Conservation (phyloP, 23 red algal species). For the Gracilariopsis chorda region DNA sequence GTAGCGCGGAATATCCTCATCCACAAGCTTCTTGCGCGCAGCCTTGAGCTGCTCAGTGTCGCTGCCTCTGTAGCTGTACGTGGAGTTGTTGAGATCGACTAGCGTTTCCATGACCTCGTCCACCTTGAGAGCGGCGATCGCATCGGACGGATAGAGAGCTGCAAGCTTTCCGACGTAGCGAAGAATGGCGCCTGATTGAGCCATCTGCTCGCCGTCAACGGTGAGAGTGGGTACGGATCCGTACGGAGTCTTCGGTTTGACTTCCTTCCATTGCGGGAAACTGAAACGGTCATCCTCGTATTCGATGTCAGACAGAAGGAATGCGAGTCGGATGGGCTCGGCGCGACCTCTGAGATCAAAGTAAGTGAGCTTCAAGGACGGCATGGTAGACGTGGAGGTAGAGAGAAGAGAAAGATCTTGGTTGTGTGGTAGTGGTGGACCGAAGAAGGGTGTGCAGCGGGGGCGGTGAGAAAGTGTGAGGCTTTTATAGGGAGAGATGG, state of each 20-base stretch:
- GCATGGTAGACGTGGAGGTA: too few species aligned
- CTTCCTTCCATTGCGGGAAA: neutral
- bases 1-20: slow-evolving; percentile 20
- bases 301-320: slow-evolving; percentile 8
- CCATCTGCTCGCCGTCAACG: neutral
- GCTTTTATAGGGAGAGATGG: too few species aligned
- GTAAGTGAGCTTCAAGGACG: neutral
- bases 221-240: neutral
- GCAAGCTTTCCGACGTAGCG: slow-evolving; percentile 46
- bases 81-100: neutral
- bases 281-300: slow-evolving; percentile 31
- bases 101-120: slow-evolving; percentile 34
- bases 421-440: too few species aligned
- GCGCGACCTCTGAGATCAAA: slow-evolving; percentile 11
- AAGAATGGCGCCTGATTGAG: slow-evolving; percentile 43
- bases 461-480: too few species aligned
- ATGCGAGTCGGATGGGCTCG: slow-evolving; percentile 30
- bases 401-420: too few species aligned
- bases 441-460: too few species aligned
- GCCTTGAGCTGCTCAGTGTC: slow-evolving; percentile 8
- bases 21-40: neutral
- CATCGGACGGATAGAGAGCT: slow-evolving; percentile 21
- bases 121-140: neutral
- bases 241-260: slow-evolving; percentile 19
- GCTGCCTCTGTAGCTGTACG: slow-evolving; percentile 28